Conservation (phyloP, 495 filamentous ascomycete genomes). For the Aspergillus saccharolyticus region DNA sequence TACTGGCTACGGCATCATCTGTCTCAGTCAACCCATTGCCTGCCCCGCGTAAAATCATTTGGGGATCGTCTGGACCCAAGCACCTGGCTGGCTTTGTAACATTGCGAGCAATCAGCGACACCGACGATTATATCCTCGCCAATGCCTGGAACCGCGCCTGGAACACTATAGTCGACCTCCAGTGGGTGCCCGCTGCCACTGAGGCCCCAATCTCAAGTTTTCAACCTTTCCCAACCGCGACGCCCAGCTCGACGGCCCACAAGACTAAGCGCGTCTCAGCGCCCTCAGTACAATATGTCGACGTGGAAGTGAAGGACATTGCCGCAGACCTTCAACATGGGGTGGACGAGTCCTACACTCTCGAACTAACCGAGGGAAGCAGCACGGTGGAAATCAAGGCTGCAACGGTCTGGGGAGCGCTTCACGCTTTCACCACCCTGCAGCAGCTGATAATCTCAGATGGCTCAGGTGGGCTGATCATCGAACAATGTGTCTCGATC, state of each 20-base stretch:
- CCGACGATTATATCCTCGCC: conserved; percentile 27
- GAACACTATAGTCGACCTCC: conserved; percentile 37
- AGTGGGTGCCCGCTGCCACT: conserved; percentile 49
- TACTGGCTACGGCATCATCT: conserved; percentile 28
- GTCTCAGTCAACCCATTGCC: conserved; percentile 53
- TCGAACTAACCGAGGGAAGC: conserved; percentile 35
- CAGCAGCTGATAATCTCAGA: conserved; percentile 49
- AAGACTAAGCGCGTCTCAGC: conserved; percentile 31
- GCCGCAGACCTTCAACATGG: conserved; percentile 46
- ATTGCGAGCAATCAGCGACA: conserved; percentile 20
- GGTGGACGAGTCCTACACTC: conserved; percentile 55
- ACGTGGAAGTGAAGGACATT: conserved; percentile 37
- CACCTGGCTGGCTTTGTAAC: conserved; percentile 22
- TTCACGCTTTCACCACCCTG: conserved; percentile 57
- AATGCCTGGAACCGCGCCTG: conserved; percentile 48
- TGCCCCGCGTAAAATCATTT: conserved; percentile 48
- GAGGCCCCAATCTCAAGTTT: conserved; percentile 46
- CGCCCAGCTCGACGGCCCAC: conserved; percentile 19
- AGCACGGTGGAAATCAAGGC: conserved; percentile 40
- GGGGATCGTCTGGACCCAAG: conserved; percentile 49
- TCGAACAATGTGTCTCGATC: conserved; percentile 48
- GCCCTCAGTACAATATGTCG: conserved; percentile 25
- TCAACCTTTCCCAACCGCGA: conserved; percentile 41
- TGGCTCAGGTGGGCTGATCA: conserved; percentile 38
- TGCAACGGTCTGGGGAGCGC: conserved; percentile 49